A percentile compares a stretch with the other conserved stretches of the same genome.
Evolutionary conservation across 768 basidiomycete species (phyloP).

Genomic region (Dioszegia crocea): DNA sequence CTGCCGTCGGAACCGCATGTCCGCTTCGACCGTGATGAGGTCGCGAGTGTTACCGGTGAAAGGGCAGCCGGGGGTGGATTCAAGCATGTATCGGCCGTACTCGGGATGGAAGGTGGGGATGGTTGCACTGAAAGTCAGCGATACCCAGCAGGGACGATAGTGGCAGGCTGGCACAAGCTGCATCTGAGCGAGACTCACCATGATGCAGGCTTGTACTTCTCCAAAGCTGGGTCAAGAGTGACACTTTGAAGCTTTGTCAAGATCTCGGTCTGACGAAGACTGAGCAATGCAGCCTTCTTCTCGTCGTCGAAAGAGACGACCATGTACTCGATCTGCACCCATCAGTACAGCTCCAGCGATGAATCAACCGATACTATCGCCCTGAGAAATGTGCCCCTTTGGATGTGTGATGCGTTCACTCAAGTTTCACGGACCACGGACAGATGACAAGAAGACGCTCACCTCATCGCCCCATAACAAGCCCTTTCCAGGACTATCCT

Average conservation of each 20-base stretch:
- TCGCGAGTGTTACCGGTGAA: slow-evolving; percentile 84
- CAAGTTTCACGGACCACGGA: too few relatives aligned
- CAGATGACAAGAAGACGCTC: slow-evolving; percentile 18
- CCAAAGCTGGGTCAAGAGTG: slow-evolving; percentile 59
- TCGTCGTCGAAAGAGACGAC: slow-evolving; percentile 78
- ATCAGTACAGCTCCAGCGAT: background rate
- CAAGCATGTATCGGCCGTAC: slow-evolving; percentile 97
- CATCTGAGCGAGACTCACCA: slow-evolving; percentile 37
- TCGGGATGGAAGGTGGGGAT: slow-evolving; percentile 95
- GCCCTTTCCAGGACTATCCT: slow-evolving; percentile 84
- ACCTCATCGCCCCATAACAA: slow-evolving; percentile 99
- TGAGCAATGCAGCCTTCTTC: slow-evolving; percentile 74
- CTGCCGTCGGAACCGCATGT: slow-evolving; percentile 89
- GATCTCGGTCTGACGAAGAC: slow-evolving; percentile 93
- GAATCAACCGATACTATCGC: background rate
- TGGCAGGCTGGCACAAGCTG: too few relatives aligned
- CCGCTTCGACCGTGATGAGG: slow-evolving; percentile 80
- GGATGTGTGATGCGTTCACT: too few relatives aligned
- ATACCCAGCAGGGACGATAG: slow-evolving; percentile 4
- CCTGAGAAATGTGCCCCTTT: too few relatives aligned
- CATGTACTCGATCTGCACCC: slow-evolving; percentile 87
- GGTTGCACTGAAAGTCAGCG: slow-evolving; percentile 55
- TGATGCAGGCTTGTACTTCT: slow-evolving; percentile 33
- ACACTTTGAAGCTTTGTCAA: slow-evolving; percentile 69
- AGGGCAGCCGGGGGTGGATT: slow-evolving; percentile 92